A percentile compares a stretch with the other conserved stretches of the same genome.
phyloP scores from a whole-genome alignment of 306 rosid genomes.

The Alnus glutinosa region DNA sequence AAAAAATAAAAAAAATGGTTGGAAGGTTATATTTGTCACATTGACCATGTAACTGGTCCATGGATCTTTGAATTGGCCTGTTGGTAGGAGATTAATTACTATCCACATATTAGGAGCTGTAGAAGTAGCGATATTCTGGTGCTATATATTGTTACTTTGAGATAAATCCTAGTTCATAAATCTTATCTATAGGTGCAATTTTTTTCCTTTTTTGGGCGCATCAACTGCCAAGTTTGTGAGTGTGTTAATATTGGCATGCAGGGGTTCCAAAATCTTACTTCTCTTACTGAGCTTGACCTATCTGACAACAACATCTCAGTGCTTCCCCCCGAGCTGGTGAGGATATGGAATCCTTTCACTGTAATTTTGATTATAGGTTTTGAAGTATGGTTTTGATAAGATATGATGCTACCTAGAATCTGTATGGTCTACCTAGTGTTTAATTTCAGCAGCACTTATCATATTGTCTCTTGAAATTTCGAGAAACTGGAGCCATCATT shows the following conservation, averaged over 20 bases:
- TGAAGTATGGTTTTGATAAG: not conserved
- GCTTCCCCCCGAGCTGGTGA: conserved; percentile 89
- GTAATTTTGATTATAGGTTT: conserved; percentile 7
- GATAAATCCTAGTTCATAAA: conserved; percentile 13
- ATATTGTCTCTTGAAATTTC: conserved; percentile 3
- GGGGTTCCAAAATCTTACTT: conserved; percentile 63
- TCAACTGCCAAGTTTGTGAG: conserved; percentile 14
- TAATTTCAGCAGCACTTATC: not conserved
- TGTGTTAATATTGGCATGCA: conserved; percentile 39
- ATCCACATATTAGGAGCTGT: not conserved
- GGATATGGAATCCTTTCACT: conserved; percentile 30
- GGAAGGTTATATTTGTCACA: not conserved
- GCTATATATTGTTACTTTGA: not conserved
- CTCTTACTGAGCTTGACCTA: conserved; percentile 77
- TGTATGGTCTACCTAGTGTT: not conserved
- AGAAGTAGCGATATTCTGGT: not conserved
- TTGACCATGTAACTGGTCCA: not conserved
- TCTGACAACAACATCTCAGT: conserved; percentile 79
- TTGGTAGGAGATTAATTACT: conserved; percentile 1
- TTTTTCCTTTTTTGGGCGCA: conserved; percentile 7
- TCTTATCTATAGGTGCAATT: conserved; percentile 7
- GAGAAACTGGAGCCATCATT: conserved; percentile 11
- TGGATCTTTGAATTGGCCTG: not conserved
- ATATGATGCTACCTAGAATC: not conserved
- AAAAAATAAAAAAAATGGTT: not conserved